A percentile compares a stretch with the other conserved stretches of the same genome.
Evolutionary conservation across 2,329 filamentous ascomycete genomes (phyloP).

Genomic region (Ramichloridium luteum): DNA sequence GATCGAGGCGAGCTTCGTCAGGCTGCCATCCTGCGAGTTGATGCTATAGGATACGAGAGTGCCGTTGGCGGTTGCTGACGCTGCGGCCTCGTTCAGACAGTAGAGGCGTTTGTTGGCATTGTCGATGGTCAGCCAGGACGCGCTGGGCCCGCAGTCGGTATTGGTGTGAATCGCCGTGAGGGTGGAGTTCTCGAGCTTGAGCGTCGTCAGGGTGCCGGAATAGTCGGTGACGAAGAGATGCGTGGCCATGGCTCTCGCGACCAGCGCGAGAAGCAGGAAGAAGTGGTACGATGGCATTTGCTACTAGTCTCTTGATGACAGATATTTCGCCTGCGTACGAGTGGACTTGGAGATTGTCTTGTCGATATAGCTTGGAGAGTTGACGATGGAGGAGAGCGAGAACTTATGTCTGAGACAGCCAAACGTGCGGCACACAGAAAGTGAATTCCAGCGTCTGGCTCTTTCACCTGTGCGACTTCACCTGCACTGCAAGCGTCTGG

Average conservation of each 20-base stretch:
- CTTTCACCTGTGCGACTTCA: no score
- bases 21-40: constrained; percentile 27
- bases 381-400: no score
- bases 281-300: no score
- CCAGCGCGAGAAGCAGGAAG: constrained; percentile 13
- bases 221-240: constrained; percentile 36
- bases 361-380: no score
- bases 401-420: no score
- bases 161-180: constrained; percentile 35
- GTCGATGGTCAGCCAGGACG: constrained; percentile 51
- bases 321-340: no score
- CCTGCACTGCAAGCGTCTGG: no score
- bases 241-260: constrained; percentile 17
- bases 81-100: constrained; percentile 48
- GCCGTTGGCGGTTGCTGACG: constrained; percentile 30
- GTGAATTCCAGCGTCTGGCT: no score
- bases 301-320: no score
- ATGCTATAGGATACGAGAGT: constrained; percentile 33
- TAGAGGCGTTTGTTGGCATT: constrained; percentile 39
- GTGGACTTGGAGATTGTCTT: no score
- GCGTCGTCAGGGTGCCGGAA: constrained; percentile 31
- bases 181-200: constrained; percentile 26
- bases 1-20: constrained; percentile 25
- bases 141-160: constrained; percentile 40
- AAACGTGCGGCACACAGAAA: no score